phyloP scores from a whole-genome alignment of 2,329 filamentous ascomycete genomes.

The Neurospora sp. region DNA sequence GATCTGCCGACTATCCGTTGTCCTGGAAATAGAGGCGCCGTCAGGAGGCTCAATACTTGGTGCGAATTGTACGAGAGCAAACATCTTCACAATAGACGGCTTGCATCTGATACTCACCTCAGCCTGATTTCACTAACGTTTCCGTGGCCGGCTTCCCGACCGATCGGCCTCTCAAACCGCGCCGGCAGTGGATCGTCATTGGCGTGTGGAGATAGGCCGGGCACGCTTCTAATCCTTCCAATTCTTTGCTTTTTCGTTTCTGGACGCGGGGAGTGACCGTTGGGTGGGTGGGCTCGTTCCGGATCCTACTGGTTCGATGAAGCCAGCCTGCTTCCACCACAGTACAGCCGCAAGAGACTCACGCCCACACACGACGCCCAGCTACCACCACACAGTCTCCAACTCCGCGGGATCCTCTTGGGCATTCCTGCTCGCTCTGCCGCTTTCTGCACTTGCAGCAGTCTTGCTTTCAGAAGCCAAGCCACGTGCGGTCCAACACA shows the following conservation, averaged over 20 bases:
- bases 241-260: not conserved
- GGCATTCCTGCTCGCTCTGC: not conserved
- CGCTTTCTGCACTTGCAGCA: not conserved
- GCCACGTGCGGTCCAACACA: conserved; percentile 11
- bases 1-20: not conserved
- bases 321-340: not conserved
- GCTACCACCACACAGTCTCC: not conserved
- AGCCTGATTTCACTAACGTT: not conserved
- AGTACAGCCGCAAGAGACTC: not conserved
- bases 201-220: not conserved
- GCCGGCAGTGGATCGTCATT: not conserved
- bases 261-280: not conserved
- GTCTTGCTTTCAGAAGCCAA: not conserved
- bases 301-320: not conserved
- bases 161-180: not conserved
- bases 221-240: not conserved
- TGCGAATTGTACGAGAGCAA: not conserved
- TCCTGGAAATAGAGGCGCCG: not conserved
- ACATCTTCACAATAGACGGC: not conserved
- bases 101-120: not conserved
- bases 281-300: not conserved
- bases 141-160: not conserved
- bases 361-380: not conserved
- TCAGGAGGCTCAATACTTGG: not conserved
- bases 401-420: not conserved